Base-by-base conservation (phyloP, 225 moss, liverwort and hornwort genomes). In the Polytrichum commune region DNA sequence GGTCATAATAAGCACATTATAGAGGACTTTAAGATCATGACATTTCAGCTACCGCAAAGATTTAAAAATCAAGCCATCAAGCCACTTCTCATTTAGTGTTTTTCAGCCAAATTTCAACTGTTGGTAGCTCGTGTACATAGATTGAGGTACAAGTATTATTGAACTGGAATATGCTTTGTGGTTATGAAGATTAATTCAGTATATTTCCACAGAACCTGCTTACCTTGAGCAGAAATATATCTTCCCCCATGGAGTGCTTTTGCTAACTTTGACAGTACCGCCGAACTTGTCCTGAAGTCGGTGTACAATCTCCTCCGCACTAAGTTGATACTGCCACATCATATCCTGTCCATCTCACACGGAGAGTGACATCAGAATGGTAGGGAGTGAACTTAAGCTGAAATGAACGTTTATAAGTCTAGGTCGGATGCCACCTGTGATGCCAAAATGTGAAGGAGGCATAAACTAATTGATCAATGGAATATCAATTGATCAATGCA, bases 211-310 rank as follows among this genome's bases (percentile, higher is more conserved):
- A 74, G 57, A 65, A 26, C 60, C 61, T 64, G 29, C 27, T 62
- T 75, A 86, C 86, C 77, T 80, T 66, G 7, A 25, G 72, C 82
- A 82, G 55, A 86, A 83, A 53, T 77, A 86, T 27, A 86, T 75
- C 68, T 80, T 77, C 19, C 86, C 86, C 65, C 80, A 54, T 19
- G 77, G 75, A 22, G 78, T 66, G 28, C 75, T 78, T 62, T 71
- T 83, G 8, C 55, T 19, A 13, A 56, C 68, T 69, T 18, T 78
- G 57, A 64, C 61, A 62, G 0, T 28, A 19, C 7, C 64, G 23
- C 35, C 35, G 61, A 60, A 71, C 61, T 71, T 71, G 5, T 38
- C 30, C 16, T 7, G 22, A 61, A 71, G 71, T 20, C 33, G 27
- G 61, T 8, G 13, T 19, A 38, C 58, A 25, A 71, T 30, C 19